Percentiles rank a stretch among this genome's conserved stretches.
Conservation (phyloP, 2,329 filamentous ascomycete genomes). For the Pyricularia grisea region DNA sequence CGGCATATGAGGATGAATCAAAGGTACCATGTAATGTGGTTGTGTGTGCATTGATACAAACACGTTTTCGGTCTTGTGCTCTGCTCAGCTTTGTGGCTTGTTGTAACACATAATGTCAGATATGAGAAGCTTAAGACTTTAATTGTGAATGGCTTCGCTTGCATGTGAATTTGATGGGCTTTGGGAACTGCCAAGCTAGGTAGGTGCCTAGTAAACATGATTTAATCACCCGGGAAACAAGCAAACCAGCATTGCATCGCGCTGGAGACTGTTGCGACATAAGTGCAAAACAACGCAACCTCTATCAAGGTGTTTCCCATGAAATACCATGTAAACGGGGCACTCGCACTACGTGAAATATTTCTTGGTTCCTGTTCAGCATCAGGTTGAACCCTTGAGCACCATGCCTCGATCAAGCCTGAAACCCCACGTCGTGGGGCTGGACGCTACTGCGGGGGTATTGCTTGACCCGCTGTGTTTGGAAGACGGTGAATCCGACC, state of each 20-base stretch:
- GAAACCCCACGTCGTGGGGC: background rate
- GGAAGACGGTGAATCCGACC: background rate
- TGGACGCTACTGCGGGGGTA: background rate
- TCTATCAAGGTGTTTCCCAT: background rate
- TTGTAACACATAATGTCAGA: background rate
- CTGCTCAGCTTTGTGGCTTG: background rate
- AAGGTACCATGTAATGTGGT: background rate
- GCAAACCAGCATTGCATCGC: background rate
- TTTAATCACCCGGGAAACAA: background rate
- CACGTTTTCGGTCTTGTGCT: background rate
- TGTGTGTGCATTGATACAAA: background rate
- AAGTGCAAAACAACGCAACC: background rate
- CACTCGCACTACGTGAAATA: background rate
- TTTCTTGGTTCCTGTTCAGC: background rate
- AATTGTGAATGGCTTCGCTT: no score
- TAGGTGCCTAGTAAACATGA: background rate
- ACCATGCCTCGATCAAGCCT: background rate
- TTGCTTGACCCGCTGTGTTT: background rate
- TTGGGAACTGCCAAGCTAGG: background rate
- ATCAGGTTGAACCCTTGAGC: background rate
- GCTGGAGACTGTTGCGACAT: background rate
- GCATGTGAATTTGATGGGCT: background rate
- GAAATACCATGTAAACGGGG: no score
- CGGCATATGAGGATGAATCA: background rate
- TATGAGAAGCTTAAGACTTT: background rate